Conservation (phyloP, 306 rosid genomes). For the Cucurbita moschata region DNA sequence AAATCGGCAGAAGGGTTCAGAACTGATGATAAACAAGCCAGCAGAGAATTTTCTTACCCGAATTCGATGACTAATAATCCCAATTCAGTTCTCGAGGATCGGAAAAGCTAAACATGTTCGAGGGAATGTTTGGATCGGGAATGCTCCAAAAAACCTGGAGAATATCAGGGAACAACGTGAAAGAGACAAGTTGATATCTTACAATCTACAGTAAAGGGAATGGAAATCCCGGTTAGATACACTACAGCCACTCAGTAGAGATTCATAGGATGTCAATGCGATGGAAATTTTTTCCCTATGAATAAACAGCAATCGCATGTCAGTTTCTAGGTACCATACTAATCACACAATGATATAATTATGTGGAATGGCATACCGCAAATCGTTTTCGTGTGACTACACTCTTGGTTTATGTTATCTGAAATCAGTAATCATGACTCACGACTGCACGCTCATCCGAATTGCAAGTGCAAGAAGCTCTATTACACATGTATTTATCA, state of each 20-base stretch:
- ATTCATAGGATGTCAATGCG: neutral
- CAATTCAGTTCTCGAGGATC: neutral
- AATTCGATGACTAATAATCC: neutral
- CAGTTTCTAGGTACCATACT: neutral
- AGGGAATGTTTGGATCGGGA: neutral
- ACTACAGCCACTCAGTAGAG: neutral
- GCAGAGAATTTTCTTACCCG: neutral
- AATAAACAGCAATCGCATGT: neutral
- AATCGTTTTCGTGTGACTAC: neutral
- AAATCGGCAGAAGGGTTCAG: neutral
- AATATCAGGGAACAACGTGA: neutral
- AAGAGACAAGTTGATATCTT: neutral
- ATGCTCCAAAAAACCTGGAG: neutral
- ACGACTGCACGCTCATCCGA: neutral
- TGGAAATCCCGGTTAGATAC: neutral
- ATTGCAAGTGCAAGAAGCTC: neutral
- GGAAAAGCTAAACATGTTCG: neutral
- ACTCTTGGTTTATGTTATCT: neutral
- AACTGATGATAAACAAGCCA: neutral
- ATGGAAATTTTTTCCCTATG: neutral
- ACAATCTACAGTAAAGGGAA: neutral
- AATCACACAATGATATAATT: neutral
- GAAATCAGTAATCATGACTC: neutral
- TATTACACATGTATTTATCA: conserved; percentile 9
- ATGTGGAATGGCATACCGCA: neutral